Evolutionary conservation across 164 flowering plant genomes (phyloP).

Genomic region (Vitis rotundifolia): DNA sequence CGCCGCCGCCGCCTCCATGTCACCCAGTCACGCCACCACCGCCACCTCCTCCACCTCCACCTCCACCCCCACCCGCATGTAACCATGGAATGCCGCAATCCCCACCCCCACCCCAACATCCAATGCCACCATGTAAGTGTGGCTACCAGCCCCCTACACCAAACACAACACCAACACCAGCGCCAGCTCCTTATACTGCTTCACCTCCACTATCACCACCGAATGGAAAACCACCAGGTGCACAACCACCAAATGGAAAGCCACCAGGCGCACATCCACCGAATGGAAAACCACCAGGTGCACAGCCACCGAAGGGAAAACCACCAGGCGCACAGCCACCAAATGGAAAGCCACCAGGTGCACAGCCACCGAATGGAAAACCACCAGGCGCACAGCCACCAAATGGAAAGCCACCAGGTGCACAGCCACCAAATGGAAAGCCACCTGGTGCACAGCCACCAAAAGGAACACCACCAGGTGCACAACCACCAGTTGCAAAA

Average conservation of each 20-base stretch:
- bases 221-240: not conserved
- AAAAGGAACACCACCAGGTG: too few relatives aligned
- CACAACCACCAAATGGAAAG: not conserved
- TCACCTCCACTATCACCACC: not conserved
- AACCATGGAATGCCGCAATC: not conserved
- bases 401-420: not conserved
- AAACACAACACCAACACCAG: not conserved
- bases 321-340: too few relatives aligned
- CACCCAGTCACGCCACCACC: conserved; percentile 3
- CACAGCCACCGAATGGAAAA: too few relatives aligned
- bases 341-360: too few relatives aligned
- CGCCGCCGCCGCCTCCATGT: not conserved
- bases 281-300: not conserved
- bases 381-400: too few relatives aligned
- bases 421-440: too few relatives aligned
- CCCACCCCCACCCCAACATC: conserved; percentile 7
- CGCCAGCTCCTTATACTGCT: not conserved
- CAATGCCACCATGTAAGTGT: not conserved
- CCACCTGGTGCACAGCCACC: too few relatives aligned
- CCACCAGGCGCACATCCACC: not conserved
- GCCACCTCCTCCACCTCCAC: conserved; percentile 11
- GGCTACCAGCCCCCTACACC: not conserved
- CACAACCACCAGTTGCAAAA: not conserved
- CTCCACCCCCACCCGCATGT: conserved; percentile 7
- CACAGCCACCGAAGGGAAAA: not conserved